Percentiles rank a stretch among this genome's conserved stretches.
phyloP scores from a whole-genome alignment of 495 filamentous ascomycete species.

The Rostrohypoxylon terebratum region DNA sequence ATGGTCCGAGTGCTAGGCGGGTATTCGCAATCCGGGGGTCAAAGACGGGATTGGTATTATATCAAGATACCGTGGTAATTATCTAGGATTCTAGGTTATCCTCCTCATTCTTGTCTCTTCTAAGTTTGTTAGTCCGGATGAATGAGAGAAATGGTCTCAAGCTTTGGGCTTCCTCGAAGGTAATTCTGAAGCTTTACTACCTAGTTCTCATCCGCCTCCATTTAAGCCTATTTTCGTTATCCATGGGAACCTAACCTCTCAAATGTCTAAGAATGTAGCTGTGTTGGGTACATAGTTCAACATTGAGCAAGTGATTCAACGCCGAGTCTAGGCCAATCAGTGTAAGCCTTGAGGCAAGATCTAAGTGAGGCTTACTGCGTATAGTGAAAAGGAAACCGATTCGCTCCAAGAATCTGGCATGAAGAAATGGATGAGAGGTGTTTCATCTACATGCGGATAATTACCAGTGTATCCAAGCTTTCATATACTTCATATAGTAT shows the following conservation, averaged over 20 bases:
- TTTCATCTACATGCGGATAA: background rate
- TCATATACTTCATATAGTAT: no score
- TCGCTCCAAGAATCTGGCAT: background rate
- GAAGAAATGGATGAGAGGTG: background rate
- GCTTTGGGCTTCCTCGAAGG: background rate
- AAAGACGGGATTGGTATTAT: conserved; percentile 12
- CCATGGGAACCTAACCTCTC: no score
- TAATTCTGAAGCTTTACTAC: conserved; percentile 5
- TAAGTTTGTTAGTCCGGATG: conserved; percentile 15
- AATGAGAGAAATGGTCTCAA: background rate
- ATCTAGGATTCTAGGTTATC: background rate
- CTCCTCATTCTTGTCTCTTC: conserved; percentile 7
- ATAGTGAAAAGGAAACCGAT: background rate
- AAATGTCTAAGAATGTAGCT: background rate
- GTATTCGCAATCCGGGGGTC: conserved; percentile 1
- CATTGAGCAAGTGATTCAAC: background rate
- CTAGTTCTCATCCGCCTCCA: background rate
- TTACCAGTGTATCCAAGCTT: background rate
- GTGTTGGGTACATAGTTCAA: background rate
- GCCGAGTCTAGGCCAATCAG: background rate
- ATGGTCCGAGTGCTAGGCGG: conserved; percentile 15
- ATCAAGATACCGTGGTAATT: background rate
- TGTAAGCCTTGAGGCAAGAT: background rate
- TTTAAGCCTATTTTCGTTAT: background rate
- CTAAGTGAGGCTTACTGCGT: background rate